phyloP scores from a whole-genome alignment of 1,139 yeast genomes.

The Kurtzmaniella quercitrusa region DNA sequence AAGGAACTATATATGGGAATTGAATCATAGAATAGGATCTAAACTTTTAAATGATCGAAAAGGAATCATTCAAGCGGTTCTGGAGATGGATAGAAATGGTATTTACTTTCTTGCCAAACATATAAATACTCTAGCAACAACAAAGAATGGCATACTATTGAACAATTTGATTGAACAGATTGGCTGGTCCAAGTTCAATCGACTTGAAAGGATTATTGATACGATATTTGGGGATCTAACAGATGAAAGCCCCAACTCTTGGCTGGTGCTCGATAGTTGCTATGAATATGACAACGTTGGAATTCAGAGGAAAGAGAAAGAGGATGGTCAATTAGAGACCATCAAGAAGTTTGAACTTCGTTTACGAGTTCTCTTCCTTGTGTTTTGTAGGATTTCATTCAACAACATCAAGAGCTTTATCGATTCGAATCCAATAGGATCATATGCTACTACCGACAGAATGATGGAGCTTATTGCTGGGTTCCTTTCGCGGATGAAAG shows the following conservation, averaged over 20 bases:
- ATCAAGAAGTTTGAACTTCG: neutral
- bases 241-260: neutral
- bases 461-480: neutral
- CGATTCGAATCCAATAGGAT: neutral
- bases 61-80: slow-evolving; percentile 11
- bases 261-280: slow-evolving; percentile 17
- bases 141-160: neutral
- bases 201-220: slow-evolving; percentile 33
- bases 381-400: slow-evolving; percentile 12
- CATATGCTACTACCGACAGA: neutral
- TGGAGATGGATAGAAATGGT: slow-evolving; percentile 14
- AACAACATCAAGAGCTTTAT: slow-evolving; percentile 12
- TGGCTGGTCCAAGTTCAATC: slow-evolving; percentile 10
- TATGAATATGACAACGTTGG: slow-evolving; percentile 21
- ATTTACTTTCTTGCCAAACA: neutral
- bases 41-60: neutral
- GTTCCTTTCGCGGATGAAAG: neutral
- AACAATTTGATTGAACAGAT: slow-evolving; percentile 1
- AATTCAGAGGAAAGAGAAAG: neutral
- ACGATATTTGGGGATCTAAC: slow-evolving; percentile 25
- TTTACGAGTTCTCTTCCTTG: neutral
- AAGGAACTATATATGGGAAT: neutral
- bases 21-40: neutral
- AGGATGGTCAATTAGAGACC: slow-evolving; percentile 1
- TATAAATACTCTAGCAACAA: neutral